Evolutionary conservation across 2,329 filamentous ascomycete genomes (phyloP), one percentile per base, ranked within the genome.

Genomic region (Aspergillus fumigatus): DNA sequence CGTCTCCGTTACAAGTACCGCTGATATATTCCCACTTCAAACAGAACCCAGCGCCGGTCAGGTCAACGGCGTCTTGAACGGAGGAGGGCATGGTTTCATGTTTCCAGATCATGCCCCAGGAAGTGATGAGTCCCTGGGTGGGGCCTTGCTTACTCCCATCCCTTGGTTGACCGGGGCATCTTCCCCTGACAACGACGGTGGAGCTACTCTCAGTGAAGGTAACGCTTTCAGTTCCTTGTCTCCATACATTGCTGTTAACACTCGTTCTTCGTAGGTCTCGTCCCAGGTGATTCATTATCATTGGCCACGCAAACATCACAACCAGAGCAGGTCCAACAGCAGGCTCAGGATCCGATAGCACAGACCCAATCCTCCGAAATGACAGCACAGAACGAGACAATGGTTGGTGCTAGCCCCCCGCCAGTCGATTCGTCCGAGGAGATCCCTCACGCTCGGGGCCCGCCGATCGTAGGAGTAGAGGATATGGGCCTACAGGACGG

Each of bases 61-160:
- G 27, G 60, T 65, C 0, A 92, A 94, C 67, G 89, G 88, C 26
- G 73, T 80, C 7, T 54, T 72, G 8, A 73, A 73, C 52, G 69
- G 69, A 27, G 67, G 67, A 2, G 62, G 68, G 55, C 59, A 75
- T 72, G 63, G 73, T 63, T 65, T 73, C 23, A 61, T 71, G 43
- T 67, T 74, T 14, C 64, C 67, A 21, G 69, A 74, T 32, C 66
- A 69, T 52, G 65, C 66, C 5, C 77, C 93, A 6, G 92, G 91
- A 1, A 91, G 89, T 50, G 93, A 97, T 66, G 93, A 97, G 71
- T 88, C 88, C 11, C 79, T 97, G 1, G 93, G 93, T 23, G 94
- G 94, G 6, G 94, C 94, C 0, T 80, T 97, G 19, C 80, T 99
- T 51, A 97, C 93, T 1, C 94, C 93, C 0, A 97, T 99, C 56